phyloP scores from a whole-genome alignment of 345 rosid genomes.

The Nasturtium officinale region DNA sequence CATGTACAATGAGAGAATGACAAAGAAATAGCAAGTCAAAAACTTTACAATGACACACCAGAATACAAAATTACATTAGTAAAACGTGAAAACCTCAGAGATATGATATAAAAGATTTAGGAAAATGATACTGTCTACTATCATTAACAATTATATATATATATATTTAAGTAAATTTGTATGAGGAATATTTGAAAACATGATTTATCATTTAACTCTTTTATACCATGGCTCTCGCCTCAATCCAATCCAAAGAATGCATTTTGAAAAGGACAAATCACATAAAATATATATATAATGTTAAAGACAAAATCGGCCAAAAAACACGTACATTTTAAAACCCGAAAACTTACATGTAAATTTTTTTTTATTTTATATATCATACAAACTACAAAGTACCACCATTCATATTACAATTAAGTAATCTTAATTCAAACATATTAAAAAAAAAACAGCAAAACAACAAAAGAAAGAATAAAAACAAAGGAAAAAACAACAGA shows the following conservation, averaged over 20 bases:
- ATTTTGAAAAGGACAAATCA: not conserved
- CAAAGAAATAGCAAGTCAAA: too few species aligned
- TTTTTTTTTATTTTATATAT: conserved; percentile 13
- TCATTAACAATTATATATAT: too few species aligned
- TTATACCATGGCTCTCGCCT: too few species aligned
- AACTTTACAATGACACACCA: not conserved
- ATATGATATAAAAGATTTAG: too few species aligned
- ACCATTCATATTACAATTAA: conserved; percentile 34
- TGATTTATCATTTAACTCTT: too few species aligned
- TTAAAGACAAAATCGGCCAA: not conserved
- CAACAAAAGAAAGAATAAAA: not conserved
- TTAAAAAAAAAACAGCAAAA: not conserved
- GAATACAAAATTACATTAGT: not conserved
- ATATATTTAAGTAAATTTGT: too few species aligned
- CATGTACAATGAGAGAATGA: not conserved
- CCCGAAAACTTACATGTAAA: conserved; percentile 15
- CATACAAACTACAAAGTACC: conserved; percentile 22
- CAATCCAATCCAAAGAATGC: too few species aligned
- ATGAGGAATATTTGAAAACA: too few species aligned
- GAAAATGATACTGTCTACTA: too few species aligned
- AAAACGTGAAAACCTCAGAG: not conserved
- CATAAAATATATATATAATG: not conserved
- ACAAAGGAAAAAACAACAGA: not conserved
- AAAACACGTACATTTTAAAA: conserved; percentile 3
- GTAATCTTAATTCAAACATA: conserved; percentile 19